These are phyloP conservation scores for Cyclotella sp. DNA, from an alignment of 108 stramenopile genomes.

Conservation along the genomic window DNA sequence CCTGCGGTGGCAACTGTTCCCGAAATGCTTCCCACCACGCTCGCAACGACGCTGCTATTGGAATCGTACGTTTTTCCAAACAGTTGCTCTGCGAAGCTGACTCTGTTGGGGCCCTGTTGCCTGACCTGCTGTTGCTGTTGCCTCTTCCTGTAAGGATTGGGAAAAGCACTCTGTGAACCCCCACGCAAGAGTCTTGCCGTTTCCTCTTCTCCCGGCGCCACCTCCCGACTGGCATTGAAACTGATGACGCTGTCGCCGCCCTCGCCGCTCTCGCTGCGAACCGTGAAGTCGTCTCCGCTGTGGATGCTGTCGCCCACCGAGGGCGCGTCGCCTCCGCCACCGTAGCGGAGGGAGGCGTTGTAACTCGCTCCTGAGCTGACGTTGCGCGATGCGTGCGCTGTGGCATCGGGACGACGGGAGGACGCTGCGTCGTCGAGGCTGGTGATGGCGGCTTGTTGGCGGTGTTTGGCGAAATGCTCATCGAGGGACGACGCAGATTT, in stretches of 20 bases:
- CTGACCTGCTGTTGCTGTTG: not conserved
- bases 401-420: not conserved
- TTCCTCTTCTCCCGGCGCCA: conserved; percentile 4
- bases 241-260: not conserved
- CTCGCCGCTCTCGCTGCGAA: not conserved
- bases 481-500: conserved; percentile 6
- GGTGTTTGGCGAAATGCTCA: conserved; percentile 7
- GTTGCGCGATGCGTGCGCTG: not conserved
- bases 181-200: not conserved
- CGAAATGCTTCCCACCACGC: conserved; percentile 13
- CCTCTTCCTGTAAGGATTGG: conserved; percentile 10
- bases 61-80: conserved; percentile 18
- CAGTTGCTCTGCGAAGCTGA: not conserved
- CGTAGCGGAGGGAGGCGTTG: conserved; percentile 9
- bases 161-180: not conserved
- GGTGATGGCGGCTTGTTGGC: not conserved
- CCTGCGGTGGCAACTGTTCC: not conserved
- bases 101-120: not conserved
- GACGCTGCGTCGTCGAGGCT: not conserved
- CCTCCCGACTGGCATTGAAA: not conserved
- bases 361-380: not conserved
- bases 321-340: conserved; percentile 7
- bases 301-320: not conserved
- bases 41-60: not conserved
- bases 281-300: conserved; percentile 4